Evolutionary conservation across 352 stramenopile species (phyloP), one percentile per base, ranked within the genome.

Genomic region (Peronospora destructor): DNA sequence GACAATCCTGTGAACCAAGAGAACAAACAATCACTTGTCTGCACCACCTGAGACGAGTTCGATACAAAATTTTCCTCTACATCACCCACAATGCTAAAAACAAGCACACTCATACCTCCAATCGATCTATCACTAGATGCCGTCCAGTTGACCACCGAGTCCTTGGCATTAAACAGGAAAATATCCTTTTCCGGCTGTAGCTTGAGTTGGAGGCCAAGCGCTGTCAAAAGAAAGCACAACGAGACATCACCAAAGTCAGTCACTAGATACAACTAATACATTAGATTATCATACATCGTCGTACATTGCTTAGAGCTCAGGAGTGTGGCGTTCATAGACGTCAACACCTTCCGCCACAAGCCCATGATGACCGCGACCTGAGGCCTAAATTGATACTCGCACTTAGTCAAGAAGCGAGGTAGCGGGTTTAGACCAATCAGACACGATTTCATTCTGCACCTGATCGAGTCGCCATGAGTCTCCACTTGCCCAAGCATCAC

Each of bases 301-400:
- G 41, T 68, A 88, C 80, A 84, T 45, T 92, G 78, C 59, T 89
- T 90, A 47, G 78, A 90, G 66, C 68, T 85, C 32, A 92, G 64
- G 49, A 92, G 66, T 23, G 73, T 73, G 21, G 81, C 70, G 66
- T 92, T 78, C 54, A 86, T 65, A 14, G 81, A 88, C 61, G 75
- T 77, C 37, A 89, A 45, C 56, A 73, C 65, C 46, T 68, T 76
- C 8, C 73, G 71, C 50, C 87, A 68, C 60, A 92, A 82, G 51
- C 81, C 84, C 76, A 92, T 88, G 40, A 46, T 71, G 36, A 30
- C 49, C 16, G 26, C n/a, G 5, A 30, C 26, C 4, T 30, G 8
- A 30, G 26, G 26, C 5, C 26, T 30, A 2, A 30, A 30, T 10
- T 30, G 26, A 30, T 30, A 7, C 10, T 55, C 45, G 56, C 17